Base-by-base conservation (phyloP, 225 moss, liverwort and hornwort genomes). In the Bryoerythrophyllum caledonicum region DNA sequence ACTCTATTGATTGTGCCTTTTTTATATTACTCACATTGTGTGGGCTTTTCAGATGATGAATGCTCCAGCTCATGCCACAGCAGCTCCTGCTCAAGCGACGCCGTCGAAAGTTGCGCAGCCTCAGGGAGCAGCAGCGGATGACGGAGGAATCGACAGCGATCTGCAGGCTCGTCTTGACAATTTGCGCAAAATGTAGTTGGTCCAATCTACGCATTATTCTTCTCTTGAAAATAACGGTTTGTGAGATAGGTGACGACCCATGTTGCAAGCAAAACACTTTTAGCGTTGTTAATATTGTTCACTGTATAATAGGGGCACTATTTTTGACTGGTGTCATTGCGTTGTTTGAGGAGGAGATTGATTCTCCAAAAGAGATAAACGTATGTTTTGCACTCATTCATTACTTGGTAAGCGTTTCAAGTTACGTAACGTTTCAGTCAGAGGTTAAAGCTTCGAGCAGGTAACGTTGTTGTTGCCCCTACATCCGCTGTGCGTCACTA, bases 151-250 rank as follows among this genome's bases (percentile, higher is more conserved):
- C 70, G 93, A 95, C 55, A 95, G 93, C 74, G 91, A 95, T 79
- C 86, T 96, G 32, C 95, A 97, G 87, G 97, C 97, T 75, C 92
- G 93, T 65, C 91, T 97, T 59, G 97, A 97, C 84, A 97, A 94
- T 80, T 80, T 97, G 70, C 81, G 93, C 28, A 97, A 89, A 79
- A 97, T 97, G 97, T 97, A 38, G 30, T 28, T 44, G 17, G 46
- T 53, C 27, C 28, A 59, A 38, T 27, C 63, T 15, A 37, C 37
- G 26, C 17, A 19, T 7, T 34, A 21, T 64, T 79, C 61, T 71
- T 76, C 59, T 10, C 57, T 67, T 17, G 2, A 44, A n/a, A 53
- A 14, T 25, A 57, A 32, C 25, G 34, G 63, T 75, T 72, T 52
- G 28, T 32, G 35, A 62, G 63, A 55, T 21, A 56, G 66, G 71